Conservation (phyloP, 106 monocot genomes). For the Dioscorea zingiberensis region DNA sequence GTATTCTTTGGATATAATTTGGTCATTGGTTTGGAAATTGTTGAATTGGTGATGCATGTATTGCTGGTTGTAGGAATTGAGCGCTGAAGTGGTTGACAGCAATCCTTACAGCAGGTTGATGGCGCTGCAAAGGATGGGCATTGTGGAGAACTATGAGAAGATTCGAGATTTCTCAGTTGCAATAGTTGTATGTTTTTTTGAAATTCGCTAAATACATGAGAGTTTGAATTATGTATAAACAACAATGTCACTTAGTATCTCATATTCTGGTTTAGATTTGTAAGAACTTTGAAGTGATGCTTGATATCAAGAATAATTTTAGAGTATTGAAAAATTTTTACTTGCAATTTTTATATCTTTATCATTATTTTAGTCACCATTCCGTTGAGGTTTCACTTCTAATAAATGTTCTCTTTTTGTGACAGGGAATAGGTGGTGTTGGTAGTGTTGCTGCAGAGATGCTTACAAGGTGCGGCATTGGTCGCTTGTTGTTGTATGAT, state of each 20-base stretch:
- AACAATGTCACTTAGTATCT: neutral
- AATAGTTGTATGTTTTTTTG: constrained; percentile 68
- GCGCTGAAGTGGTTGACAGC: constrained; percentile 92
- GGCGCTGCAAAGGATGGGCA: constrained; percentile 97
- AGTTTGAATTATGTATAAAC: too few species aligned
- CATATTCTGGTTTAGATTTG: neutral
- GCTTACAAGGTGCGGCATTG: constrained; percentile 96
- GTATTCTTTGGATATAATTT: constrained; percentile 10
- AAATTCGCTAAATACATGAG: too few species aligned
- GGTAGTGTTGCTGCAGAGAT: constrained; percentile 99
- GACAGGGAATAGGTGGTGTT: constrained; percentile 94
- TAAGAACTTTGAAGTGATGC: neutral
- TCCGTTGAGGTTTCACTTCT: neutral
- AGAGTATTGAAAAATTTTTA: too few species aligned
- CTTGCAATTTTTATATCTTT: neutral
- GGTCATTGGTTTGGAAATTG: neutral
- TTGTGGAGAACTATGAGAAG: constrained; percentile 85
- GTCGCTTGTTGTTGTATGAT: constrained; percentile 88
- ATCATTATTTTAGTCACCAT: neutral
- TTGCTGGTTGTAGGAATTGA: constrained; percentile 59
- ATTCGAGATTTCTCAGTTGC: constrained; percentile 84
- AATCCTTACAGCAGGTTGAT: constrained; percentile 96
- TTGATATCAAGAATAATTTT: neutral
- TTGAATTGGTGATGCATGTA: neutral
- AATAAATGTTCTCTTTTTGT: neutral